These are phyloP conservation scores for Isabelozyma rhagii DNA, from an alignment of 805 yeast species.

Conservation along the genomic window DNA sequence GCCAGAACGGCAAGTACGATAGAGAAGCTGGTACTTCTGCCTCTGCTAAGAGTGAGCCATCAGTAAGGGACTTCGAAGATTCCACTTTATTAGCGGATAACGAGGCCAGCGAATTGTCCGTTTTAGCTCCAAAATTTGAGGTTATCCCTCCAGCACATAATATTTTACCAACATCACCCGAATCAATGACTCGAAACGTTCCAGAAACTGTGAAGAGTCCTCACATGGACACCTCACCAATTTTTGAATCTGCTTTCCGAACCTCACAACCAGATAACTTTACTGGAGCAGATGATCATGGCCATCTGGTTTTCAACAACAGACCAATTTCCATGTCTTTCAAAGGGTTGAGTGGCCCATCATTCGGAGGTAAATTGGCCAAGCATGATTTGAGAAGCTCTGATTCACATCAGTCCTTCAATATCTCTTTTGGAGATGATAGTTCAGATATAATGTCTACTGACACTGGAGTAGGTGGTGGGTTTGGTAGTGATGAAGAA, in stretches of 20 bases:
- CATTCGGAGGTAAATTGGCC: slow-evolving; percentile 39
- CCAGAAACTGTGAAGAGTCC: not conserved
- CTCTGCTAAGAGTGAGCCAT: not conserved
- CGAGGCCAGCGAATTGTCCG: not conserved
- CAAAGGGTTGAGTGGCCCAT: slow-evolving; percentile 56
- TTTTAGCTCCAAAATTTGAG: not conserved
- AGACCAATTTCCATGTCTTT: slow-evolving; percentile 54
- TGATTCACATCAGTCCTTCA: slow-evolving; percentile 41
- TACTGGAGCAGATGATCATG: slow-evolving; percentile 1
- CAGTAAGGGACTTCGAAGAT: slow-evolving; percentile 8
- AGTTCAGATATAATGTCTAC: slow-evolving; percentile 21
- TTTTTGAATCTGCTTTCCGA: slow-evolving; percentile 14
- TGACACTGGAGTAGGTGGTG: slow-evolving; percentile 34
- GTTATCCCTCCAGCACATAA: slow-evolving; percentile 9
- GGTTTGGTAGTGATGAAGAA: slow-evolving; percentile 31
- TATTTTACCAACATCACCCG: slow-evolving; percentile 6
- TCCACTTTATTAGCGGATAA: slow-evolving; percentile 4
- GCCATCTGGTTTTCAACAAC: slow-evolving; percentile 10
- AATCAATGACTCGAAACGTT: slow-evolving; percentile 1
- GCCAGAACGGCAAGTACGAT: slow-evolving; percentile 1
- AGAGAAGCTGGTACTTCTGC: not conserved
- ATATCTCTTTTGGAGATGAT: slow-evolving; percentile 34
- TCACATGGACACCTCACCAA: slow-evolving; percentile 16
- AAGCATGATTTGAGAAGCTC: slow-evolving; percentile 28
- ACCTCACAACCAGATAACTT: slow-evolving; percentile 3